A percentile compares a stretch with the other conserved stretches of the same genome.
Conservation (phyloP, 441 rosid species). For the Gossypium aridum region DNA sequence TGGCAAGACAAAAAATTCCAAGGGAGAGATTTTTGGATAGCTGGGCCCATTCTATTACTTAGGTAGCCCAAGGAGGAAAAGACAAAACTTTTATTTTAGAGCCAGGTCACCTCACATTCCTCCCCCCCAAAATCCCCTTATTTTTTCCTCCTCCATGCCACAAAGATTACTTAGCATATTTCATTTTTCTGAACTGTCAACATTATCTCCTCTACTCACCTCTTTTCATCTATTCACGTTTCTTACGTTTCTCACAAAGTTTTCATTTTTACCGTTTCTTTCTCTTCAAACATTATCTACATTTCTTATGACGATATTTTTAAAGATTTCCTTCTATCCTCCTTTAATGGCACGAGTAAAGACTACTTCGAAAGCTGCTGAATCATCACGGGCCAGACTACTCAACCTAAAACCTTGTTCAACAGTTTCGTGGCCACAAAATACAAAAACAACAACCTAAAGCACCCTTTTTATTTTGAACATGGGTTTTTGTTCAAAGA, state of each 20-base stretch:
- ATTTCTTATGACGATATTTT: too few relatives aligned
- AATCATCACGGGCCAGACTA: not conserved
- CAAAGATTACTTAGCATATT: not conserved
- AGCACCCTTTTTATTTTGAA: not conserved
- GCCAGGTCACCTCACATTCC: not conserved
- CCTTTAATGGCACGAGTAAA: not conserved
- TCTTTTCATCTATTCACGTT: not conserved
- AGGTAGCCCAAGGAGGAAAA: not conserved
- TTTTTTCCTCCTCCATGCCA: not conserved
- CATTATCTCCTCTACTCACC: not conserved
- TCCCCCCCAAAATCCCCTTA: not conserved
- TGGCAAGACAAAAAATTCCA: not conserved
- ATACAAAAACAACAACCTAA: not conserved
- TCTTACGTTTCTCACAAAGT: too few relatives aligned
- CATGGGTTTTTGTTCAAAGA: not conserved
- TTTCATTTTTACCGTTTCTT: not conserved
- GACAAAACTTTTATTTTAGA: not conserved
- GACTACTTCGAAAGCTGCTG: not conserved
- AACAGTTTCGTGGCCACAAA: not conserved
- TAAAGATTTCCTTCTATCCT: not conserved
- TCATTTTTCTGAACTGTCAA: not conserved
- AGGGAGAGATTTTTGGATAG: not conserved
- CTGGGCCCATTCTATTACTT: not conserved
- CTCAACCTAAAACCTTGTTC: not conserved
- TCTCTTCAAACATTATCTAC: not conserved